Base-by-base conservation (phyloP, 441 rosid species). In the Gossypium gossypioides region DNA sequence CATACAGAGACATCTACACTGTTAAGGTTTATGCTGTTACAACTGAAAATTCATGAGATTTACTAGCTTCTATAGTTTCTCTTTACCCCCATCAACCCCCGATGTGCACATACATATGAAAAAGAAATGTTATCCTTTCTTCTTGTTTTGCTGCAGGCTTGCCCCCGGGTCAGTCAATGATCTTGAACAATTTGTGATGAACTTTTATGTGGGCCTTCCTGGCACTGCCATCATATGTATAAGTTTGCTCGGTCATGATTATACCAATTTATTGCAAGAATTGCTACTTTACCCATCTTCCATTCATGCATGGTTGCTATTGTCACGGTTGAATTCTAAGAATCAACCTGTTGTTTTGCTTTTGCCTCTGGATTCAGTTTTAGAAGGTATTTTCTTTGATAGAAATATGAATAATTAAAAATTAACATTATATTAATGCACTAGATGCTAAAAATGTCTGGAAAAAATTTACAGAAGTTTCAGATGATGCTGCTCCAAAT, bases 301-400 rank as follows among this genome's bases (percentile, higher is more conserved):
- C 65, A 80, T 85, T 60, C 77, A 71, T 74, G 89, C 91, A 55
- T 87, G 88, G 95, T 79, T 96, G 84, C 76, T 93, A 72, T 69
- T 91, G 70, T 90, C 98, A 34, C 94, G 94, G 60, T 78, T 93
- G 72, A 90, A 79, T 73, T 82, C 80, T 29, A 76, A 81, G 69
- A 82, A 71, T 55, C 88, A 90, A 70, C 99, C 99, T 62, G 65
- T 91, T 73, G 84, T 89, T 76, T 68, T 86, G 78, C 98, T 93
- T 78, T 76, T 90, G 73, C 98, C 98, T n/a, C 81, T 88, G 76
- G 81, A 85, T 77, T 79, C 85, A 54, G 51, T 88, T 79, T 66
- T 81, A 77, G 91, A 88, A 91, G 99, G 99, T 96, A 85, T 62
- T 58, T 37, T 63, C 48, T 57, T 19, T 40, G 24, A 8, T 66